These are phyloP conservation scores for Microstroma glucosiphilum DNA, from an alignment of 1,284 basidiomycete species.

Conservation along the genomic window DNA sequence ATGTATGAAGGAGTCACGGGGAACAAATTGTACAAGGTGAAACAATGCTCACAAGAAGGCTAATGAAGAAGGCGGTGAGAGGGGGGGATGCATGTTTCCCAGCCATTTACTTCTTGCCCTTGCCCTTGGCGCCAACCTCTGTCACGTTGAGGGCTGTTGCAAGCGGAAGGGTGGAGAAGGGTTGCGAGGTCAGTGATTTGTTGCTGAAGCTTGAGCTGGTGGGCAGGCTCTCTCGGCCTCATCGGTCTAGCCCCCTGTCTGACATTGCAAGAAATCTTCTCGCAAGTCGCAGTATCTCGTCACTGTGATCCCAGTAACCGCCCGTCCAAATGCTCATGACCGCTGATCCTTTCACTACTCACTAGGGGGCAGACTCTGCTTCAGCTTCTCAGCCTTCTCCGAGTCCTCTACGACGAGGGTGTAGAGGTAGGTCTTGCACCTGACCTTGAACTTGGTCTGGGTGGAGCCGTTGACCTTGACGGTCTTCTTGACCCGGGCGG, in stretches of 20 bases:
- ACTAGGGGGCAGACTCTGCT: slow-evolving; percentile 92
- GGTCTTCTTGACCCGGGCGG: slow-evolving; percentile 93
- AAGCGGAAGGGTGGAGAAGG: not conserved
- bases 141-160: slow-evolving; percentile 15
- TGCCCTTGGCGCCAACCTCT: slow-evolving; percentile 17
- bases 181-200: not conserved
- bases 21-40: too few species aligned
- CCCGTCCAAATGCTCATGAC: not conserved
- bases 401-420: slow-evolving; percentile 89
- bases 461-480: slow-evolving; percentile 71
- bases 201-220: too few species aligned
- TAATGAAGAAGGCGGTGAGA: too few species aligned
- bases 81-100: too few species aligned
- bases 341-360: not conserved
- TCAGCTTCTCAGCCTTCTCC: slow-evolving; percentile 98
- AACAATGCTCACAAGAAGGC: too few species aligned
- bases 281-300: too few species aligned
- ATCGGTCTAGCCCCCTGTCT: too few species aligned
- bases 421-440: slow-evolving; percentile 96
- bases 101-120: slow-evolving; percentile 14
- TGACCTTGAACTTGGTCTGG: slow-evolving; percentile 86
- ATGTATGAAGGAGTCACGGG: too few species aligned
- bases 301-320: not conserved
- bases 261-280: too few species aligned
- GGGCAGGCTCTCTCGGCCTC: not conserved